These are phyloP conservation scores for Botrytis porri DNA, from an alignment of 2,329 filamentous ascomycete species.

Conservation along the genomic window DNA sequence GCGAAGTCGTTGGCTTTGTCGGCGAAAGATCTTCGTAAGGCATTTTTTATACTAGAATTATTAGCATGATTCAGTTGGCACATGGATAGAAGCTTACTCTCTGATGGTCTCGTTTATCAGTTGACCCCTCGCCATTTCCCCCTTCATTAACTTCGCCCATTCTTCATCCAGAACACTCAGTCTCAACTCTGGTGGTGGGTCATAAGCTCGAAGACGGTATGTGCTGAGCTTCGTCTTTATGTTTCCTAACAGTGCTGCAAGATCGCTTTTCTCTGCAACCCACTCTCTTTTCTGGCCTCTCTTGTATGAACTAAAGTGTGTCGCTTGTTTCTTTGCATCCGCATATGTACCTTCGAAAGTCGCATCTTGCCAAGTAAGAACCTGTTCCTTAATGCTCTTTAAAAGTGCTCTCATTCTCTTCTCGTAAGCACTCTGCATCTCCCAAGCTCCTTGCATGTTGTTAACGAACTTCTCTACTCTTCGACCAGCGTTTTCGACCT, in stretches of 20 bases:
- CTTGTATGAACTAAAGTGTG: conserved; percentile 85
- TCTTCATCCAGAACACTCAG: conserved; percentile 78
- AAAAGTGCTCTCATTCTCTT: conserved; percentile 82
- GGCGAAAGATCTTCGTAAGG: conserved; percentile 85
- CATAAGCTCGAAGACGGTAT: conserved; percentile 86
- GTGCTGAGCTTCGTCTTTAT: conserved; percentile 99
- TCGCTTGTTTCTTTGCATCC: conserved; percentile 85
- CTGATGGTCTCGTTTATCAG: conserved; percentile 97
- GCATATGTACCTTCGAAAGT: conserved; percentile 87
- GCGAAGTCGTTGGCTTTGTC: conserved; percentile 99
- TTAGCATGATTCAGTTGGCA: background rate
- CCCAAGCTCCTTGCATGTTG: conserved; percentile 99
- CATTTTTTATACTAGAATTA: conserved; percentile 78
- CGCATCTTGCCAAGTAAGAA: conserved; percentile 72
- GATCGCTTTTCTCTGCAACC: conserved; percentile 96
- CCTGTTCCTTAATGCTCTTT: conserved; percentile 69
- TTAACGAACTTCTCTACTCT: conserved; percentile 97
- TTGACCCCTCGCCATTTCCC: conserved; percentile 85
- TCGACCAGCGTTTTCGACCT: conserved; percentile 93
- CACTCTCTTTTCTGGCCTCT: conserved; percentile 85
- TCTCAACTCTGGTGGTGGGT: conserved; percentile 79
- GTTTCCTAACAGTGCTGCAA: conserved; percentile 89
- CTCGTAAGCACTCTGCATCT: conserved; percentile 98
- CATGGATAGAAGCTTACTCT: conserved; percentile 58
- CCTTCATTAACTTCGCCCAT: conserved; percentile 75